phyloP scores from a whole-genome alignment of 2,329 filamentous ascomycete species.

The Trichoderma oligosporum region DNA sequence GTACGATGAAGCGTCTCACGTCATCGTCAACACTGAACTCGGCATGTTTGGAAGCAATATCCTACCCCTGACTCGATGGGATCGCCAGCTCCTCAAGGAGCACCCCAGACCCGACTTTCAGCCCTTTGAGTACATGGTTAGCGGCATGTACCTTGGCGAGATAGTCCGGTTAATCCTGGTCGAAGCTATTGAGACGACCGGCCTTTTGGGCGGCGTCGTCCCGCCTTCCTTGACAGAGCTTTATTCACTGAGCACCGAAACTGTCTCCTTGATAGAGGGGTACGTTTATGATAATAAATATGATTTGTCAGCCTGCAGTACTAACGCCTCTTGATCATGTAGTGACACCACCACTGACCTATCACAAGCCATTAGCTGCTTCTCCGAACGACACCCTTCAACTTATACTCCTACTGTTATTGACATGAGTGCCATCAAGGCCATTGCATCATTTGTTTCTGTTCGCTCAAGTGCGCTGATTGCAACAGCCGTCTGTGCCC shows the following conservation, averaged over 20 bases:
- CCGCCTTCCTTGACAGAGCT: slow-evolving; percentile 49
- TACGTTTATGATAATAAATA: slow-evolving; percentile 35
- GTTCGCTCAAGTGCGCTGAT: slow-evolving; percentile 57
- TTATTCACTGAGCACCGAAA: slow-evolving; percentile 60
- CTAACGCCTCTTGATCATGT: slow-evolving; percentile 24
- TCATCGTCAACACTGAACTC: slow-evolving; percentile 64
- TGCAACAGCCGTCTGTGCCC: slow-evolving; percentile 54
- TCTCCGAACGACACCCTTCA: slow-evolving; percentile 49
- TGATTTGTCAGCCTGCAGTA: not conserved
- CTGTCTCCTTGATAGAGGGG: slow-evolving; percentile 55
- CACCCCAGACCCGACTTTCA: slow-evolving; percentile 59
- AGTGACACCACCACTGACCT: slow-evolving; percentile 46
- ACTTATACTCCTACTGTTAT: slow-evolving; percentile 36
- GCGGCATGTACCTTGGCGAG: slow-evolving; percentile 65
- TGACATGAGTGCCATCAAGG: slow-evolving; percentile 52
- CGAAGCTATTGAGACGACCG: slow-evolving; percentile 54
- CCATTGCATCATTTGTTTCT: slow-evolving; percentile 52
- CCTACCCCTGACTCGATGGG: slow-evolving; percentile 60
- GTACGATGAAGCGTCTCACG: slow-evolving; percentile 57
- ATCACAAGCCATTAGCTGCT: slow-evolving; percentile 44
- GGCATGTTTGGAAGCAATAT: slow-evolving; percentile 62
- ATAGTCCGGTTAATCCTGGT: slow-evolving; percentile 56
- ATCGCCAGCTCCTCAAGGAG: slow-evolving; percentile 47
- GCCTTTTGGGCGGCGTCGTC: slow-evolving; percentile 53
- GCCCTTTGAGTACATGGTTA: slow-evolving; percentile 59